A percentile compares a stretch with the other conserved stretches of the same genome.
These are phyloP conservation scores for Clavispora fructus DNA, from an alignment of 805 yeast species.

Conservation along the genomic window DNA sequence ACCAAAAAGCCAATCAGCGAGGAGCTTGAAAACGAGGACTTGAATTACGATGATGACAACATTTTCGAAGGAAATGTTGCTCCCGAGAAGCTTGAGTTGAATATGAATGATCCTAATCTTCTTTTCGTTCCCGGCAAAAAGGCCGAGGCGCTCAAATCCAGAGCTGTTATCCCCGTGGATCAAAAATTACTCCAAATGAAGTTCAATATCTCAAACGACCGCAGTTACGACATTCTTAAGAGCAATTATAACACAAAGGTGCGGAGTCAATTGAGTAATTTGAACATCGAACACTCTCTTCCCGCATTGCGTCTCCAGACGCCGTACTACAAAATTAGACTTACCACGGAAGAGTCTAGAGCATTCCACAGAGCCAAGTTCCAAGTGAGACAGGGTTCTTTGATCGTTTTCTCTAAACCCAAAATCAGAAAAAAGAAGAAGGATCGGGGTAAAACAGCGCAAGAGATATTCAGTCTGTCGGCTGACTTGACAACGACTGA, in stretches of 20 bases:
- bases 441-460: slow-evolving; percentile 78
- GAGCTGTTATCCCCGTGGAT: slow-evolving; percentile 45
- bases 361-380: slow-evolving; percentile 78
- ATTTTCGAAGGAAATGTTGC: slow-evolving; percentile 65
- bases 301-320: slow-evolving; percentile 85
- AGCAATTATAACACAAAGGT: slow-evolving; percentile 87
- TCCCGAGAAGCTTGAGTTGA: slow-evolving; percentile 47
- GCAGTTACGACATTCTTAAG: slow-evolving; percentile 73
- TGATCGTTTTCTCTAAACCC: slow-evolving; percentile 67
- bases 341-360: slow-evolving; percentile 63
- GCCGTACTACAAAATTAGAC: slow-evolving; percentile 81
- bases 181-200: slow-evolving; percentile 53
- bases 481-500: slow-evolving; percentile 82
- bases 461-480: slow-evolving; percentile 66
- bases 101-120: slow-evolving; percentile 83
- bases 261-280: slow-evolving; percentile 85
- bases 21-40: slow-evolving; percentile 21
- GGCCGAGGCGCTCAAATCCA: slow-evolving; percentile 14
- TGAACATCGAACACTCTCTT: slow-evolving; percentile 84
- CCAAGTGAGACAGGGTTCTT: slow-evolving; percentile 69
- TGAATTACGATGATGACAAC: slow-evolving; percentile 57
- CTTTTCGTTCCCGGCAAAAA: slow-evolving; percentile 51
- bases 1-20: slow-evolving; percentile 3
- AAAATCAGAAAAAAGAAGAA: slow-evolving; percentile 80
- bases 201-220: slow-evolving; percentile 85